phyloP scores from a whole-genome alignment of 2,329 filamentous ascomycete genomes.

The Sclerotinia minor region DNA sequence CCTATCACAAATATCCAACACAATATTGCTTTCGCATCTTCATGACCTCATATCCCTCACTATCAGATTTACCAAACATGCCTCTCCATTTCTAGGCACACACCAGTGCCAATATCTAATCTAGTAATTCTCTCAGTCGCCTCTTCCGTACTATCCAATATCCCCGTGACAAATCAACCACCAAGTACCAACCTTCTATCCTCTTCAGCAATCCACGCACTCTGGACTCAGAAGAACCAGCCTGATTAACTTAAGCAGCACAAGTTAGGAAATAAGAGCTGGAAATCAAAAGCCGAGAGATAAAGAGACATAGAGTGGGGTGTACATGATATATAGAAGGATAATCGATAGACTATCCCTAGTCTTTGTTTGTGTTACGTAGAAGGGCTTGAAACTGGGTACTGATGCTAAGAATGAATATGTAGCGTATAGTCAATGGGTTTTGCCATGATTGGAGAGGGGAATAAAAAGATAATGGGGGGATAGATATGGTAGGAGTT shows the following conservation, averaged over 20 bases:
- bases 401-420: background rate
- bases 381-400: background rate
- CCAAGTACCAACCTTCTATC: background rate
- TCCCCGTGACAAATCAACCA: background rate
- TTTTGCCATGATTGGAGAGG: no score
- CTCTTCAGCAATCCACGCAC: accelerated
- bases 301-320: background rate
- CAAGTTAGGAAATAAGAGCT: background rate
- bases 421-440: background rate
- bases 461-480: background rate
- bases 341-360: background rate
- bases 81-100: no score
- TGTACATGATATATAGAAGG: background rate
- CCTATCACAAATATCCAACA: no score
- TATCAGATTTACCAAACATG: background rate
- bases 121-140: background rate
- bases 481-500: background rate
- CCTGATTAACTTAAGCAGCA: background rate
- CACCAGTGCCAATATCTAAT: no score
- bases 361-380: background rate
- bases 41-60: no score
- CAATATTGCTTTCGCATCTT: background rate
- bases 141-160: background rate
- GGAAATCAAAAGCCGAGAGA: no score
- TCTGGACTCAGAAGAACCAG: background rate